Evolutionary conservation across 2,329 filamentous ascomycete species (phyloP), one percentile per base, ranked within the genome.

Genomic region (Fusarium albidum): DNA sequence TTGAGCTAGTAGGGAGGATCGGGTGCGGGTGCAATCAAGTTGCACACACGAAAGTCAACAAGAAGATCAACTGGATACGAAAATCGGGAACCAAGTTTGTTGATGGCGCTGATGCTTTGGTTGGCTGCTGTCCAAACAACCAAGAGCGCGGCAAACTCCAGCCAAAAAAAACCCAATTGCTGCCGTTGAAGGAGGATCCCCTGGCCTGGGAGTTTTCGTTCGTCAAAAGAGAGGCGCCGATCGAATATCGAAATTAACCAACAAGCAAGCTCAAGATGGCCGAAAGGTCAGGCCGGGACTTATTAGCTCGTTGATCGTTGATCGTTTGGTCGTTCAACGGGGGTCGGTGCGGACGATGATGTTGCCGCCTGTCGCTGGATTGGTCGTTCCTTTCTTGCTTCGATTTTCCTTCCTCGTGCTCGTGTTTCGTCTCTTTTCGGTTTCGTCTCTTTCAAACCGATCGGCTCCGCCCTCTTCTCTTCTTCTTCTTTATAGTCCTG

Each of bases 1-100:
- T n/a, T 42, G 43, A 64, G 58, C 61, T 64, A 65, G 50, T 64
- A 65, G 50, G 42, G 55, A 63, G 51, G 58, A 64, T 43, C 50
- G 44, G 27, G 45, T 33, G 50, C 46, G 31, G 51, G 59, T 57
- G 35, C 57, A 52, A 60, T 55, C 44, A 62, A 34, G 52, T 37
- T 45, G 40, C 49, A 51, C 34, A 31, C 45, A 43, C n/a, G n/a
- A n/a, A n/a, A n/a, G n/a, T n/a, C n/a, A n/a, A n/a, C n/a, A n/a
- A n/a, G n/a, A n/a, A n/a, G 43, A 52, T 57, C 42, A 38, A 33
- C 43, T 52, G 40, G 28, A 42, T 45, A 52, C 41, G 37, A 31
- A 26, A 45, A 40, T 39, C 14, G 37, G 32, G 15, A 38, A 31
- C 33, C 45, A 40, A 49, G 31, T 35, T n/a, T n/a, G n/a, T n/a